A percentile compares a stretch with the other conserved stretches of the same genome.
Conservation (phyloP, 768 basidiomycete species). For the Chalciporus sphaerocephalus region DNA sequence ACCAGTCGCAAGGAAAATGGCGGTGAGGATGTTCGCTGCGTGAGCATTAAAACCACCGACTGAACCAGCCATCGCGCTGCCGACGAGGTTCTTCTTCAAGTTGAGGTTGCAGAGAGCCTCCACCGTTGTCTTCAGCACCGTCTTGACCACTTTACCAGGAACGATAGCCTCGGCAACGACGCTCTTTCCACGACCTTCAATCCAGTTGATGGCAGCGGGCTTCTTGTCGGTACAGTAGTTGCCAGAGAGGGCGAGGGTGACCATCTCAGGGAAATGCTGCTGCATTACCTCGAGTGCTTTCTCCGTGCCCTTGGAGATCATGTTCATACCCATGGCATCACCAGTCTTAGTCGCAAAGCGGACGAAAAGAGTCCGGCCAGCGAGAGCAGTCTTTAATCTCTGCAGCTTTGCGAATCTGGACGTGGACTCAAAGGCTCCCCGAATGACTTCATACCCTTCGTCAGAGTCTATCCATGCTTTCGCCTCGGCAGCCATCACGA, state of each 20-base stretch:
- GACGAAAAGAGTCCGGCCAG: conserved; percentile 89
- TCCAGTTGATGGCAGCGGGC: conserved; percentile 99
- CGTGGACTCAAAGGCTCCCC: conserved; percentile 88
- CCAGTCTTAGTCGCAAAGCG: conserved; percentile 93
- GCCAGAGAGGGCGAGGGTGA: conserved; percentile 84
- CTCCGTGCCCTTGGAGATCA: conserved; percentile 98
- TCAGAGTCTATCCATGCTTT: conserved; percentile 83
- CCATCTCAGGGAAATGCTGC: conserved; percentile 84
- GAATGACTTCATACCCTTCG: conserved; percentile 72
- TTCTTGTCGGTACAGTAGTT: conserved; percentile 99
- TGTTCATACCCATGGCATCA: conserved; percentile 99
- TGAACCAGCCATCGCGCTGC: conserved; percentile 97
- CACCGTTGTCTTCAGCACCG: conserved; percentile 93
- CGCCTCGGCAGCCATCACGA: conserved; percentile 76
- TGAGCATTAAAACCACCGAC: conserved; percentile 99
- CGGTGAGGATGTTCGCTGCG: conserved; percentile 95
- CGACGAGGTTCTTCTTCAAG: conserved; percentile 94
- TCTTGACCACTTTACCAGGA: conserved; percentile 82
- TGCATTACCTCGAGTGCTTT: conserved; percentile 81
- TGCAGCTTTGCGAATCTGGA: conserved; percentile 88
- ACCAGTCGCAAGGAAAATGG: conserved; percentile 92
- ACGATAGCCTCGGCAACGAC: conserved; percentile 95
- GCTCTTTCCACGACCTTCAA: conserved; percentile 96
- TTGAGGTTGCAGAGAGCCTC: conserved; percentile 86
- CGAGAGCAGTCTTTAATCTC: conserved; percentile 82